Evolutionary conservation across 164 flowering plant genomes (phyloP), one percentile per base, ranked within the genome.

Genomic region (Hamamelis virginiana): DNA sequence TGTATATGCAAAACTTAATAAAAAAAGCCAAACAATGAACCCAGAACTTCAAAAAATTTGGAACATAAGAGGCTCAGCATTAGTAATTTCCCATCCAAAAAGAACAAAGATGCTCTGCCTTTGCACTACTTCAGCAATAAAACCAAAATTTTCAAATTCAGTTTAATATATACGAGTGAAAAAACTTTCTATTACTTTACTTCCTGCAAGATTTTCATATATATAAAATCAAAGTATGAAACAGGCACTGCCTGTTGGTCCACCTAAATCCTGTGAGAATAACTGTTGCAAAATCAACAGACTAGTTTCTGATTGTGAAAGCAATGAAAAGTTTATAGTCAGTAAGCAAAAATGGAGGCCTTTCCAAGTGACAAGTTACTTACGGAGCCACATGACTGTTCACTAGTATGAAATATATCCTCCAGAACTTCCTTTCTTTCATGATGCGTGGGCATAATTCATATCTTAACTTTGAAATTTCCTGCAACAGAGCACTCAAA

Each of bases 341-440:
- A 67, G 44, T 66, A 12, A 77, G 22, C 26, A 27, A 22, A 27
- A 65, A 51, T 59, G 26, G n/a, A 45, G 51, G 27, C 55, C 52
- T 64, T 13, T 41, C 14, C 45, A 45, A 52, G 43, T 8, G 9
- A 51, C 15, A 64, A 69, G 68, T 62, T 69, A 85, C 92, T 86
- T 76, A 89, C 93, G 81, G 84, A 53, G 80, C 75, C 43, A 91
- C 86, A 76, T 89, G 94, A 70, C 81, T 89, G 74, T 88, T 87
- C 57, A 91, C 95, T 45, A 93, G 83, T 47, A 89, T 74, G 68
- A 91, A 93, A 71, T 91, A 93, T 67, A 93, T 86, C 78, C 90
- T 89, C 96, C 98, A 93, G 70, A 93, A 93, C 70, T 85, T 88
- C 76, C 97, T 87, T 68, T 92, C 98, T 75, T 80, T 91, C 98